Base-by-base conservation (phyloP, 306 rosid species). In the Gillenia trifoliata region DNA sequence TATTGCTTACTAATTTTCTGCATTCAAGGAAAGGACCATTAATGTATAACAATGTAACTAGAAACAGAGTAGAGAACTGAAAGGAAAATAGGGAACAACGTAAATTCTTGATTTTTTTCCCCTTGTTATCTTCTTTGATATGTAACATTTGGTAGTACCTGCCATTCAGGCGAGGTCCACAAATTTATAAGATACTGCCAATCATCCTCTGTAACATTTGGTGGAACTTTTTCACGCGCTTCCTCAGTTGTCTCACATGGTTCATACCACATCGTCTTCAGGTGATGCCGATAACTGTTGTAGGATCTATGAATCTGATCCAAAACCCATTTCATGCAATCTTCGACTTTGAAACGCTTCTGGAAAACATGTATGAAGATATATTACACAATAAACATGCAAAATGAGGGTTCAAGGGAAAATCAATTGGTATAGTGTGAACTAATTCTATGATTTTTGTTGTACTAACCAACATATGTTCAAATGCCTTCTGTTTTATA, bases 271-370 rank as follows among this genome's bases (percentile, higher is more conserved):
- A 6, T 41, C 1, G 8, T 26, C 72, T 68, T 68, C 23, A 68
- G 72, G 13, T 68, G 25, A 17, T 68, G 57, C 7, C 72, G 72
- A 68, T 68, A 68, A 68, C 47, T 68, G 56, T 43, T 30, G 72
- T 68, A 68, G 40, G 57, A 68, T 26, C 72, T 68, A 68, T 29
- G 72, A 26, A 68, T 68, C 59, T 68, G 72, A 49, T 49, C 57
- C 36, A 68, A 68, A 8, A 68, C 72, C 31, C 36, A 68, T 43
- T 10, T 23, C 72, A 68, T 68, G 38, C 45, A 23, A 68, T 45
- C 72, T 68, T 68, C 72, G 8, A 68, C 72, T 3, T 68, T 68
- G 72, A 68, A 68, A 50, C 72, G 72, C 72, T 68, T 49, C 72
- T 68, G 72, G 45, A 22, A 40, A 43, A 26, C 59, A 68, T 43